Base-by-base conservation (phyloP, 768 basidiomycete genomes). In the Auricularia cornea region DNA sequence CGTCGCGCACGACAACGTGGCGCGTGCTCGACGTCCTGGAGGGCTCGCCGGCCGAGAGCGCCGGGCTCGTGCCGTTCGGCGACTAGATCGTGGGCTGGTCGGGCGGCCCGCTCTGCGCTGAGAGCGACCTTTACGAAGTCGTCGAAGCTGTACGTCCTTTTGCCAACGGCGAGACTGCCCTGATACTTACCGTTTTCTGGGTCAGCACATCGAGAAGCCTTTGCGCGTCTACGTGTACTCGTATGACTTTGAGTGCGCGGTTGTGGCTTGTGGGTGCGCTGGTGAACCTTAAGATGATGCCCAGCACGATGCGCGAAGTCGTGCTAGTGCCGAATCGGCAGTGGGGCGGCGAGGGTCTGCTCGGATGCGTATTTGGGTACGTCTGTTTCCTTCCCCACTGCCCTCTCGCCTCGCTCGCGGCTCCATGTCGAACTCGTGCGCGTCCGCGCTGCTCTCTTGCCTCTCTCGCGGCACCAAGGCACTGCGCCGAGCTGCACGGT, bases 11-110 rank as follows among this genome's bases (percentile, higher is more conserved):
- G 94, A 98, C 70, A 92, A 90, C 66, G 94, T 99, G 97, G 95
- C 97, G 98, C 74, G 94, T 99, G 44, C 80, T 99, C 56, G 97
- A 99, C 71, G 94, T 99, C 16, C 77, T 96, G 44, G 96, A 99
- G 73, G 96, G 94, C 26, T 92, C 89, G 66, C 97, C 97, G 5
- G 97, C 96, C 10, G 95, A 98, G 78, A 92, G 89, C 70, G 94
- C 94, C 5, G 96, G 95, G 2, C 84, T 98, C 12, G 97, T 99
- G 23, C 96, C 96, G 1, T 95, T 92, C 78, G 81, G 83, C 32
- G 84, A 86, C 73, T 87, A 84, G 78, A 84, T 86, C 67, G 78
- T 88, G 70, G 96, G 96, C 23, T 99, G 96, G 91, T 92, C 92
- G 18, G 96, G 97, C 12, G 96, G 97, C 8, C 88, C 91, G 3